Base-by-base conservation (phyloP, 2,329 filamentous ascomycete genomes). In the Graphium sp. region DNA sequence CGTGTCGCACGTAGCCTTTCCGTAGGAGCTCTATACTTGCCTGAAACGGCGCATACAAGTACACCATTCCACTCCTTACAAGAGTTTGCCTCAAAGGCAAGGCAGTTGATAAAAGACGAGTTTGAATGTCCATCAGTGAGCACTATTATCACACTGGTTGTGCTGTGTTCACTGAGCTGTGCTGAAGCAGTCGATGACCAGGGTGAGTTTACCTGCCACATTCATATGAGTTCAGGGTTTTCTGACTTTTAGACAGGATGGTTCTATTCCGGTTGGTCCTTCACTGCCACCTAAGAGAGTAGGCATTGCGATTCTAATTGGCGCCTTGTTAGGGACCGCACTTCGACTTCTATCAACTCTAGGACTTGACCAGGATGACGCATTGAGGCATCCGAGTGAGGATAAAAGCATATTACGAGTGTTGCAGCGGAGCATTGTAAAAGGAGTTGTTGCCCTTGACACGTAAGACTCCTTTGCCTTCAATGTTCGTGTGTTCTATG, bases 111-210 rank as follows among this genome's bases (percentile, higher is more conserved):
- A 6, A 17, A 10, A 4, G 3, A 16, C 7, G 28, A 30, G 16
- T 17, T 30, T 17, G 15, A 18, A 5, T 7, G n/a, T 8, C 28
- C 28, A 14, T 24, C 20, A 5, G 13, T 30, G 8, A 30, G 28
- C 11, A 24, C 28, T 10, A 23, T 25, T 11, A 11, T 30, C 22
- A 21, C 28, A 12, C 28, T 30, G 7, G 26, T 30, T 9, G 23
- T 24, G 4, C 22, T 27, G 14, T 27, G 25, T 10, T 27, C 25
- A n/a, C 17, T 27, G 7, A 27, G 25, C 20, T 16, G 17, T 4
- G 25, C 25, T 7, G 25, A 27, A 10, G 25, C 25, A 13, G 17
- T 27, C 20, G 25, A 27, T 18, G 25, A 27, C 20, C 25, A 27
- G 20, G 25, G 25, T 27, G 20, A 12, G 25, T 12, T 5, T 11